A percentile compares a stretch with the other conserved stretches of the same genome.
phyloP scores from a whole-genome alignment of 1,284 basidiomycete genomes.

The Trichosporon sp. region DNA sequence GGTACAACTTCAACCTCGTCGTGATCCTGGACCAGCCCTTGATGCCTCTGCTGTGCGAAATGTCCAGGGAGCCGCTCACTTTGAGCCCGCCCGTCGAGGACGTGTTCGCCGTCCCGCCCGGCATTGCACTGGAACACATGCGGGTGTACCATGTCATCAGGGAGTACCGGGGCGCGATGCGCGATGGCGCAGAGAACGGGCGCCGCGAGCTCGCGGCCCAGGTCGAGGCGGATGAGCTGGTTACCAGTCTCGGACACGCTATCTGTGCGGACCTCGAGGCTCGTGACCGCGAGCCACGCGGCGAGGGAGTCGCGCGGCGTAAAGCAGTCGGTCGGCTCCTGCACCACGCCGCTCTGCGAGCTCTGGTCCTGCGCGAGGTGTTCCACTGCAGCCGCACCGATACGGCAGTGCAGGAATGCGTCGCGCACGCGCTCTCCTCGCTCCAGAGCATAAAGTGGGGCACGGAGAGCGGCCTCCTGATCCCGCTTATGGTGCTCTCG shows the following conservation, averaged over 20 bases:
- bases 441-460: slow-evolving; percentile 30
- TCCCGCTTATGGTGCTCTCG: slow-evolving; percentile 27
- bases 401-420: slow-evolving; percentile 23
- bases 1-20: slow-evolving; percentile 26
- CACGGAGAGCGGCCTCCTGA: slow-evolving; percentile 28
- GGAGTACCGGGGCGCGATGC: background rate
- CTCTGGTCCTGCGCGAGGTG: slow-evolving; percentile 26
- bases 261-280: slow-evolving; percentile 19
- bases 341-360: slow-evolving; percentile 27
- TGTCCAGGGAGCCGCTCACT: background rate
- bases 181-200: background rate
- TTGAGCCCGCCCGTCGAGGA: slow-evolving; percentile 1
- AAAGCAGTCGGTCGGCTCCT: slow-evolving; percentile 18
- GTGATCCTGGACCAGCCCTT: slow-evolving; percentile 21
- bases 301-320: background rate
- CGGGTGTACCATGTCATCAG: slow-evolving; percentile 17
- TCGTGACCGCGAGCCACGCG: background rate
- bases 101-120: slow-evolving; percentile 22
- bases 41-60: slow-evolving; percentile 18
- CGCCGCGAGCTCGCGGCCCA: slow-evolving; percentile 20
- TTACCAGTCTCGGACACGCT: slow-evolving; percentile 10
- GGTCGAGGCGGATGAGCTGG: slow-evolving; percentile 30
- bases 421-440: slow-evolving; percentile 20
- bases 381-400: slow-evolving; percentile 20
- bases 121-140: slow-evolving; percentile 19